A percentile compares a stretch with the other conserved stretches of the same genome.
phyloP scores from a whole-genome alignment of 768 basidiomycete genomes.

The Mycena indigotica region DNA sequence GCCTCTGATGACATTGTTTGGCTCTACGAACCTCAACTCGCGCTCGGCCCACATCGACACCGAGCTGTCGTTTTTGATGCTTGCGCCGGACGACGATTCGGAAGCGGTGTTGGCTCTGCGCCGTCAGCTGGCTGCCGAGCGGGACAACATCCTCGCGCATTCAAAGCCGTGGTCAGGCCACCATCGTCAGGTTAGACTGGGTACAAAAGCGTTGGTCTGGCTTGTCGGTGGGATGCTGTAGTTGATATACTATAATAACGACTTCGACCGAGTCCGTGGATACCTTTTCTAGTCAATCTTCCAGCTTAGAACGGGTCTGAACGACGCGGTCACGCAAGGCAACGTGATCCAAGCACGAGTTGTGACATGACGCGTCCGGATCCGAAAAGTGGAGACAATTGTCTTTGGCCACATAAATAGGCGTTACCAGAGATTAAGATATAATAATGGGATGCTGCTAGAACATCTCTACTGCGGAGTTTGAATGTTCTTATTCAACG shows the following conservation, averaged over 20 bases:
- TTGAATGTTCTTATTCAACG: conserved; percentile 47
- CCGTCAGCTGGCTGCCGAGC: conserved; percentile 53
- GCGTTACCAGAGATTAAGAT: too few relatives aligned
- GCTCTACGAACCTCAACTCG: conserved; percentile 93
- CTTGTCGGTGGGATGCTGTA: conserved; percentile 73
- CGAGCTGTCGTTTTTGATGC: conserved; percentile 85
- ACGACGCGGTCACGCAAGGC: too few relatives aligned
- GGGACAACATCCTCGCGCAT: conserved; percentile 51
- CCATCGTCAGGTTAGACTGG: conserved; percentile 57
- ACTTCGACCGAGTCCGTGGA: not conserved
- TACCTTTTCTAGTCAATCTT: too few relatives aligned
- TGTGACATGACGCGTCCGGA: too few relatives aligned
- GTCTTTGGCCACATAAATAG: too few relatives aligned
- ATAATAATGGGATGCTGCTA: too few relatives aligned
- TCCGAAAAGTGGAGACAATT: too few relatives aligned
- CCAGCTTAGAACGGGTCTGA: too few relatives aligned
- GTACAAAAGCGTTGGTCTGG: conserved; percentile 64
- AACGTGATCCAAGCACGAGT: too few relatives aligned
- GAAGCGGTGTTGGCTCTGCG: conserved; percentile 39
- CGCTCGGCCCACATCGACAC: conserved; percentile 90
- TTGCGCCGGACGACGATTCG: conserved; percentile 45
- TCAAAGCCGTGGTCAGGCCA: conserved; percentile 61
- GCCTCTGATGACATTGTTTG: conserved; percentile 82
- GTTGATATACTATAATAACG: conserved; percentile 9
- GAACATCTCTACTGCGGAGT: not conserved